These are phyloP conservation scores for Nitzschia putrida DNA, from an alignment of 108 stramenopile species.

Conservation along the genomic window DNA sequence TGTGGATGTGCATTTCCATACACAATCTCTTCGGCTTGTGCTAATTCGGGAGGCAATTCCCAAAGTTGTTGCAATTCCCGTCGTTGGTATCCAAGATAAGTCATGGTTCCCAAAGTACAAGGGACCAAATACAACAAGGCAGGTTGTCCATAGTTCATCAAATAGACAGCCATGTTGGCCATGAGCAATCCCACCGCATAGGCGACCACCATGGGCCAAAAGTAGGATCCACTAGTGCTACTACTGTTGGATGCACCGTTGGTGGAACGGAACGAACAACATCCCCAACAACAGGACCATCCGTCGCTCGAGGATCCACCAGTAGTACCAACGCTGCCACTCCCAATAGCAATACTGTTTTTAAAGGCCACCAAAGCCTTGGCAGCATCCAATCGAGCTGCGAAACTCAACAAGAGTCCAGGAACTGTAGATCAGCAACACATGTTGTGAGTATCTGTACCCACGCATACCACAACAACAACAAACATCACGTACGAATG, in stretches of 20 bases:
- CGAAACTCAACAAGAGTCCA: slow-evolving; percentile 78
- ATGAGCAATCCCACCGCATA: slow-evolving; percentile 87
- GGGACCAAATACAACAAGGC: slow-evolving; percentile 92
- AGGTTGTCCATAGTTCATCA: slow-evolving; percentile 87
- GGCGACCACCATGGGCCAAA: slow-evolving; percentile 71
- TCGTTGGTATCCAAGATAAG: slow-evolving; percentile 55
- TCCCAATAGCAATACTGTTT: background rate
- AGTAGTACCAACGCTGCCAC: background rate
- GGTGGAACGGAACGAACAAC: background rate
- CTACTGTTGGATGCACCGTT: background rate
- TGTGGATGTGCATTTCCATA: too few relatives aligned
- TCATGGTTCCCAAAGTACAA: slow-evolving; percentile 81
- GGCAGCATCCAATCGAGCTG: slow-evolving; percentile 78
- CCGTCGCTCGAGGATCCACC: background rate
- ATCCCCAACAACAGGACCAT: slow-evolving; percentile 5
- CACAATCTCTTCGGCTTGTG: slow-evolving; percentile 51
- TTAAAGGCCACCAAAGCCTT: slow-evolving; percentile 40
- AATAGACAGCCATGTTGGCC: slow-evolving; percentile 88
- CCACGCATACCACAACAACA: too few relatives aligned
- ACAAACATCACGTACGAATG: slow-evolving; percentile 33
- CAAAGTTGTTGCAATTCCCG: slow-evolving; percentile 73
- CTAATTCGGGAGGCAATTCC: slow-evolving; percentile 70
- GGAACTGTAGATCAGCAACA: slow-evolving; percentile 57
- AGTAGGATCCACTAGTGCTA: too few relatives aligned
- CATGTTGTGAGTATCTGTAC: too few relatives aligned